Evolutionary conservation across 2,329 filamentous ascomycete genomes (phyloP).

Genomic region (Diaporthe caulivora): DNA sequence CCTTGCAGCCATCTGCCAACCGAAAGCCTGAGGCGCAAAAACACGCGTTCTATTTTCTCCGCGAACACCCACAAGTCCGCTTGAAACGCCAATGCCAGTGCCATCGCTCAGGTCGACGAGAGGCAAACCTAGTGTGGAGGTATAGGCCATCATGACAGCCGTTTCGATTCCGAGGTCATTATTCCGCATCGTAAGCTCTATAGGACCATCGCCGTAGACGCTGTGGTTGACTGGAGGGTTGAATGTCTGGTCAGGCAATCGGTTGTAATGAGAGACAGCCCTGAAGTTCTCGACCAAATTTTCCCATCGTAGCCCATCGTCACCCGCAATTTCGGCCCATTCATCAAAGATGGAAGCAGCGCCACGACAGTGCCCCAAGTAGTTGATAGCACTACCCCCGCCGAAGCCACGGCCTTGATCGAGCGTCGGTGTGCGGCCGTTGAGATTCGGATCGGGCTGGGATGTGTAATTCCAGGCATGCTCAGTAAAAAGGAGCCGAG

Average conservation of each 20-base stretch:
- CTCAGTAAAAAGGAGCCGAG: neutral
- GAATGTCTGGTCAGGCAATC: neutral
- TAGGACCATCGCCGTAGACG: neutral
- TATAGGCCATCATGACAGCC: constrained; percentile 2
- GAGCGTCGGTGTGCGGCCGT: neutral
- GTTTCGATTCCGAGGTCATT: constrained; percentile 3
- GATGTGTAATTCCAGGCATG: constrained; percentile 14
- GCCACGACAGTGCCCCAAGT: neutral
- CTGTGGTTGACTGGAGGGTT: neutral
- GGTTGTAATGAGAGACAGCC: neutral
- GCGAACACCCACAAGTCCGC: neutral
- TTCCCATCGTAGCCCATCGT: neutral
- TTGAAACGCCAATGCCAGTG: neutral
- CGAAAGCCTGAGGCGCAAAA: constrained; percentile 4
- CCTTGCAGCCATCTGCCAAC: neutral
- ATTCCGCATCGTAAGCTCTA: constrained; percentile 1
- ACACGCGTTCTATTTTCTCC: neutral
- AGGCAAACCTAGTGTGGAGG: neutral
- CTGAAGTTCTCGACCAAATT: constrained; percentile 2
- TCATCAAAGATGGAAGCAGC: constrained; percentile 7
- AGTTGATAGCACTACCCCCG: neutral
- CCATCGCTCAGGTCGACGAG: neutral
- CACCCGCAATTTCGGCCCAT: neutral
- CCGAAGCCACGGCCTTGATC: constrained; percentile 7
- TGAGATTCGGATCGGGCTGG: constrained; percentile 5